These are phyloP conservation scores for Yamadazyma takamatsuzukensis DNA, from an alignment of 805 yeast species.

Conservation along the genomic window DNA sequence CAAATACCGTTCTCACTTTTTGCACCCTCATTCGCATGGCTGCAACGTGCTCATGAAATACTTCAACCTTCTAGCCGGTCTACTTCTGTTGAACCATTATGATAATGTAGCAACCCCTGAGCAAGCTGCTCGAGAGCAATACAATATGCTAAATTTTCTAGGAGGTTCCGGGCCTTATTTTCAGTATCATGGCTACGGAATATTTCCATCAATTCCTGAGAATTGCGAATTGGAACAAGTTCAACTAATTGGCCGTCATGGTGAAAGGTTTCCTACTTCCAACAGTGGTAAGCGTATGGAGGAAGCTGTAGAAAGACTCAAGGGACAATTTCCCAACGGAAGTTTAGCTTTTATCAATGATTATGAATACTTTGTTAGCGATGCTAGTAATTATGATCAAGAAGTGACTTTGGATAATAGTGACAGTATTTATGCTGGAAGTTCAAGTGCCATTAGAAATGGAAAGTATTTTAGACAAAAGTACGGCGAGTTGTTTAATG, in stretches of 20 bases:
- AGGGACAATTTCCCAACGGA: conserved; percentile 35
- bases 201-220: conserved; percentile 44
- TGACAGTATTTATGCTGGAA: conserved; percentile 49
- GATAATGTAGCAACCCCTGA: conserved; percentile 22
- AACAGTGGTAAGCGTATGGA: conserved; percentile 24
- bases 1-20: no score
- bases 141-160: conserved; percentile 46
- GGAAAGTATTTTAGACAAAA: conserved; percentile 49
- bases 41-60: conserved; percentile 2
- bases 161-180: conserved; percentile 59
- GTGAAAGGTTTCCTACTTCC: conserved; percentile 57
- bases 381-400: conserved; percentile 36
- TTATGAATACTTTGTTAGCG: conserved; percentile 46
- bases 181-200: conserved; percentile 50
- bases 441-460: conserved; percentile 42
- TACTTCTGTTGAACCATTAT: conserved; percentile 5
- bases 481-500: conserved; percentile 46
- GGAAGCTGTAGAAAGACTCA: conserved; percentile 20
- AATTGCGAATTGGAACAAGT: conserved; percentile 59
- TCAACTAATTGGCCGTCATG: conserved; percentile 71
- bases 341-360: conserved; percentile 51
- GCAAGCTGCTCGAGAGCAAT: conserved; percentile 38
- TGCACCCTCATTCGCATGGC: background rate
- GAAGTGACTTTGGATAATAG: conserved; percentile 48
- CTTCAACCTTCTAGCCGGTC: conserved; percentile 2